These are phyloP conservation scores for Penicillium waksmanii DNA, from an alignment of 495 filamentous ascomycete genomes.

Conservation along the genomic window DNA sequence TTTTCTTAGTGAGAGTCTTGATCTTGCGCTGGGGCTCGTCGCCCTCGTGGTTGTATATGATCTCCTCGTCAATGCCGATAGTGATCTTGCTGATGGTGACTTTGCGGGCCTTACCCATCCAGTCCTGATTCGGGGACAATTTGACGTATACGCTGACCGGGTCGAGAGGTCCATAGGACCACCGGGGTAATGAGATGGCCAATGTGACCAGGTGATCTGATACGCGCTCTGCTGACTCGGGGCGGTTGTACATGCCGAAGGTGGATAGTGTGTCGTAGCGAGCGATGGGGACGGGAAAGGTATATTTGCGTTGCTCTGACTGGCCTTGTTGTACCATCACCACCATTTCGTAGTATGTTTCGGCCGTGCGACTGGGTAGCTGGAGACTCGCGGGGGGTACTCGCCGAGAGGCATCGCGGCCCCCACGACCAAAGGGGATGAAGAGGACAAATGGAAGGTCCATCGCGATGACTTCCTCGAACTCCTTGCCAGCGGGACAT, in stretches of 20 bases:
- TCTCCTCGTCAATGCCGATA: slow-evolving; percentile 93
- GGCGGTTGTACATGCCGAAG: slow-evolving; percentile 99
- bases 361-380: slow-evolving; percentile 86
- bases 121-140: slow-evolving; percentile 87
- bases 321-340: slow-evolving; percentile 93
- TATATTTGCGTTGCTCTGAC: slow-evolving; percentile 82
- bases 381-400: slow-evolving; percentile 93
- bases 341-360: slow-evolving; percentile 96
- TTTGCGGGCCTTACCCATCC: slow-evolving; percentile 83
- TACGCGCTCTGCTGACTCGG: slow-evolving; percentile 81
- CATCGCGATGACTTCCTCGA: slow-evolving; percentile 91
- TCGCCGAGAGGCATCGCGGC: slow-evolving; percentile 81
- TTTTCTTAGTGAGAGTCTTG: slow-evolving; percentile 82
- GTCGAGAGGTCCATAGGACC: slow-evolving; percentile 96
- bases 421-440: slow-evolving; percentile 90
- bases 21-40: slow-evolving; percentile 92
- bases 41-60: slow-evolving; percentile 97
- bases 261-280: slow-evolving; percentile 96
- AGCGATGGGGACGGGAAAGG: slow-evolving; percentile 87
- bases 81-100: slow-evolving; percentile 95
- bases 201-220: slow-evolving; percentile 91
- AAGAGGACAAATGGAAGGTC: slow-evolving; percentile 96
- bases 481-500: slow-evolving; percentile 79
- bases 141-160: slow-evolving; percentile 96
- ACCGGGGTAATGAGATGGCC: slow-evolving; percentile 86